Base-by-base conservation (phyloP, 2,329 filamentous ascomycete species). In the Sporothrix curviconia region DNA sequence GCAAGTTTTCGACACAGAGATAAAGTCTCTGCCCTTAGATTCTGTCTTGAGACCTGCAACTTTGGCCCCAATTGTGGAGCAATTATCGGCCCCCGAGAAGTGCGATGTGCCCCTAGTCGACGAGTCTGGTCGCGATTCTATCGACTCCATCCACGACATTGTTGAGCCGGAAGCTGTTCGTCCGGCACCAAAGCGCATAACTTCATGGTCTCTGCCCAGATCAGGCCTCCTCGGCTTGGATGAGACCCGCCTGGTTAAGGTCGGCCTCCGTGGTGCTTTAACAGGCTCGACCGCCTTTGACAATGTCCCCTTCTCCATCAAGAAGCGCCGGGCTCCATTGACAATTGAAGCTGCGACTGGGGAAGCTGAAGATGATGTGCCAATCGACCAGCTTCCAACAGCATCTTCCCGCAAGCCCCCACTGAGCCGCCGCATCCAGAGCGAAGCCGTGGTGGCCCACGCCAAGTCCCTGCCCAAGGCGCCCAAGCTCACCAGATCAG, bases 191-290 rank as follows among this genome's bases (percentile, higher is more conserved):
- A 25, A 37, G 22, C 47, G 39, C 25, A 7, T 42, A 4, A 17
- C 37, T 2, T 54, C 50, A 1, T 57, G 55, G 55, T 46, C 51
- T 11, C 32, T 66, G n/a, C 63, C 67, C 4, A 69, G 68, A 0
- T 64, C 68, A 2, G 68, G 69, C 25, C 64, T 64, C 52, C 60
- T 71, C 1, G 69, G 68, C 17, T 57, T 72, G 14, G 61, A 65
- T 56, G 67, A 68, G 59, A 60, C 60, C 7, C 62, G 60, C 8
- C 60, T 64, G n/a, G 59, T 63, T 7, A 64, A 65, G 12, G 54
- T 68, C 28, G 67, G 66, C 1, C 59, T 71, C 22, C 66, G 67
- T 14, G 63, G 65, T 12, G 67, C 69, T 3, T 60, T 70, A 40
- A 66, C 64, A 1, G 66, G 66, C 3, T 59, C 64, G 15, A 64